Percentiles rank a stretch among this genome's conserved stretches.
These are phyloP conservation scores for Closterium sp. DNA, from an alignment of 139 green algal genomes.

Conservation along the genomic window DNA sequence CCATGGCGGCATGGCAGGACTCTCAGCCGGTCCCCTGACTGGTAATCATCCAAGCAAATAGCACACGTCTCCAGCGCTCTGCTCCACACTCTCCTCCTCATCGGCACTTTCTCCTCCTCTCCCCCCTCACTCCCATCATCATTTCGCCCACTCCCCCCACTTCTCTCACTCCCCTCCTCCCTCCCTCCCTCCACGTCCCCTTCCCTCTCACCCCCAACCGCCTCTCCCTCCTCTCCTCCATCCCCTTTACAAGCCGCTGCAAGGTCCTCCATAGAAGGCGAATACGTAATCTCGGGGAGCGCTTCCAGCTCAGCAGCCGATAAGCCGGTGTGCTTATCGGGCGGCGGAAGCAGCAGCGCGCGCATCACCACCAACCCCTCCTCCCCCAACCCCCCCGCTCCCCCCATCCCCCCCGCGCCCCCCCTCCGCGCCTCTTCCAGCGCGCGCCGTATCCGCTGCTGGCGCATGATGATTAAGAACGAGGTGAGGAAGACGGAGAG, in stretches of 20 bases:
- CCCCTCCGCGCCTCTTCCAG: not conserved
- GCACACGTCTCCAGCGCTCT: conserved; percentile 29
- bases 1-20: conserved; percentile 55
- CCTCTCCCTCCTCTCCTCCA: not conserved
- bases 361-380: not conserved
- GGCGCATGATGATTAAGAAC: conserved; percentile 32
- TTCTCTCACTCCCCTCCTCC: not conserved
- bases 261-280: not conserved
- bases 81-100: not conserved
- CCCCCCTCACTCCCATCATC: not conserved
- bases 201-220: not conserved
- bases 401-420: not conserved
- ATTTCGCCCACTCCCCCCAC: not conserved
- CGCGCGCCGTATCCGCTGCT: not conserved
- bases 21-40: conserved; percentile 45
- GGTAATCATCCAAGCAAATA: conserved; percentile 58
- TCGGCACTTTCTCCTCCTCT: not conserved
- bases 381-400: not conserved
- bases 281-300: not conserved
- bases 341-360: not conserved
- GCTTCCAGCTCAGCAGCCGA: not conserved
- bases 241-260: not conserved
- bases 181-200: not conserved
- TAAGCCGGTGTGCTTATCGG: not conserved
- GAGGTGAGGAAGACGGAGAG: conserved; percentile 29